Conservation (phyloP, 208 protist species). For the Leishmania braziliensis region DNA sequence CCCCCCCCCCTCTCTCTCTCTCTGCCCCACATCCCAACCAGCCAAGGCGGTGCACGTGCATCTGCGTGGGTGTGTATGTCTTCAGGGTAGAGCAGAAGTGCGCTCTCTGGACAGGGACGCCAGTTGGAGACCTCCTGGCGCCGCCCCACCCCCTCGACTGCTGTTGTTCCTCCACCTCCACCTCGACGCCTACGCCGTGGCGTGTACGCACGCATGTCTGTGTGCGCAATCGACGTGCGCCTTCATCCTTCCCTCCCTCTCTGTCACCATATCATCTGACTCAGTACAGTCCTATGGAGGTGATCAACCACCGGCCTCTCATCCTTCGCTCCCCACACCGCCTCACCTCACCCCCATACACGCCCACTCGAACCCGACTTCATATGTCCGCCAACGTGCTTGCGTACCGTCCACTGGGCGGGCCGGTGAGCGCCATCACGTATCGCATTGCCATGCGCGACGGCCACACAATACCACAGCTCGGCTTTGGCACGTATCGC, state of each 20-base stretch:
- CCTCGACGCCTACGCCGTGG: neutral
- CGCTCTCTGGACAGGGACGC: neutral
- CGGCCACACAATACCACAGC: conserved; percentile 69
- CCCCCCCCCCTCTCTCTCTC: neutral
- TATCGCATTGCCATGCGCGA: conserved; percentile 49
- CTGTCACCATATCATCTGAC: neutral
- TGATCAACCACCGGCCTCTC: neutral
- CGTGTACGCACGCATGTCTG: neutral
- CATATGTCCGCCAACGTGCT: conserved; percentile 11
- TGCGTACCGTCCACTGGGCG: conserved; percentile 26
- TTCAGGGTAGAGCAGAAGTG: neutral
- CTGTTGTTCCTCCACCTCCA: neutral
- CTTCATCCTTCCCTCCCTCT: neutral
- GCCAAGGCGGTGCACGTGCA: neutral
- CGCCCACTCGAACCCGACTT: neutral
- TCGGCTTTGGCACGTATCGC: conserved; percentile 91
- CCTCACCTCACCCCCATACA: neutral
- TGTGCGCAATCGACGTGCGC: neutral
- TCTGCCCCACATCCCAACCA: neutral
- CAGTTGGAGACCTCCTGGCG: neutral
- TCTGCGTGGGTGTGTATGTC: conserved; percentile 3
- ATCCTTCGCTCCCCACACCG: neutral
- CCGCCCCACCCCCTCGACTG: neutral
- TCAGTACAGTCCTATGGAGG: neutral
- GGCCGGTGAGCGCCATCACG: conserved; percentile 24